Evolutionary conservation across 1,284 basidiomycete genomes (phyloP), one percentile per base, ranked within the genome.

Genomic region (Cutaneotrichosporon dermatis): DNA sequence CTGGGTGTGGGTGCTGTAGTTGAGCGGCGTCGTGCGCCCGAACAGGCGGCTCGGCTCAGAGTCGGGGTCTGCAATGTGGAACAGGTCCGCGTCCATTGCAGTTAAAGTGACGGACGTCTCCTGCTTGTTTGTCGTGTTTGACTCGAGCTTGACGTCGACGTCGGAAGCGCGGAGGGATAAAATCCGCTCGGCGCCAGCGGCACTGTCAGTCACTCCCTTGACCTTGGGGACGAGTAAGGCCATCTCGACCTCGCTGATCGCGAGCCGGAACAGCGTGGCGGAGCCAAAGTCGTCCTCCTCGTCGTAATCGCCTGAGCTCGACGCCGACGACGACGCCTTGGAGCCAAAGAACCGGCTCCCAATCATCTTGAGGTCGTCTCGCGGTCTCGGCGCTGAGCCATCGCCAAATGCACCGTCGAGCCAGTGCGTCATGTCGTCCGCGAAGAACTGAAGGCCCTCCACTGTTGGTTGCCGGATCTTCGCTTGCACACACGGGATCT

Each of bases 401-500:
- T 76, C 72, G 0, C 70, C 68, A 55, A 76, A 75, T 0, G 75
- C 71, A 0, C 71, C 72, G 46, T 80, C 88, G 2, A 86, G 70
- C 62, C 88, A 82, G 69, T 89, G 89, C 5, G 85, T 80, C 25
- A 87, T 74, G 71, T 94, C 92, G 70, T 97, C 93, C 7, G 86
- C 86, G 82, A 89, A 90, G 67, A 87, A 87, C 72, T 94, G 91
- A 13, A 96, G 73, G 10, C 84, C 84, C 70, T 94, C 89, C 7
- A 92, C 74, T 2, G 80, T 65, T 6, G 77, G 69, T 60, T 75
- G 73, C 4, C 84, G 81, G 53, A 92, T 68, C 53, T 84, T 79
- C 16, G 85, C 76, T 66, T 86, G 81, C 5, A 88, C 76, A 2
- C 85, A 86, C 10, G 91, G 89, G 33, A 92, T 75, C 45, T 84